Percentiles rank a stretch among this genome's conserved stretches.
phyloP scores from a whole-genome alignment of 805 yeast species.

The Nakazawaea anatomiae region DNA sequence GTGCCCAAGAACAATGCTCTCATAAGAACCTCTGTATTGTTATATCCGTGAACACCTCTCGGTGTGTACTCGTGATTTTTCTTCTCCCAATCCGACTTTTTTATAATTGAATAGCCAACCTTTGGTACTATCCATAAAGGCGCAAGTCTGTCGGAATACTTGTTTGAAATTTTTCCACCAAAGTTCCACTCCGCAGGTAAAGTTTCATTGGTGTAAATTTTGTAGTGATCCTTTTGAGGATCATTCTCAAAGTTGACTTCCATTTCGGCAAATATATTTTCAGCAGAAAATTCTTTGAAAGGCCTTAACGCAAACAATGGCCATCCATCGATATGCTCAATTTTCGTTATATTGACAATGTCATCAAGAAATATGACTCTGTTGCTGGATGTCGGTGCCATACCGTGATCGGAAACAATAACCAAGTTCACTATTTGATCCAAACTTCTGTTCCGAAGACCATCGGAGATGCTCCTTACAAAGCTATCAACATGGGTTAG shows the following conservation, averaged over 20 bases:
- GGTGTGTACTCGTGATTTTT: slow-evolving; percentile 48
- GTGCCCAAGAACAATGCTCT: slow-evolving; percentile 71
- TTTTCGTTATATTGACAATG: slow-evolving; percentile 43
- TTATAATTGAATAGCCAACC: slow-evolving; percentile 72
- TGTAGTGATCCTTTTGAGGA: slow-evolving; percentile 28
- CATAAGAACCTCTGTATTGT: slow-evolving; percentile 73
- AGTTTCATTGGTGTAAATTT: slow-evolving; percentile 48
- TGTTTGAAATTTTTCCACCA: slow-evolving; percentile 31
- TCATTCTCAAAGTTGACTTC: slow-evolving; percentile 22
- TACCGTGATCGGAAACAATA: slow-evolving; percentile 87
- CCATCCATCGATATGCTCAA: slow-evolving; percentile 75
- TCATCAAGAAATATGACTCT: slow-evolving; percentile 72
- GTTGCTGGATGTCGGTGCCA: slow-evolving; percentile 78
- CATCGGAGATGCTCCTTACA: slow-evolving; percentile 42
- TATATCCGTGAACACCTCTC: slow-evolving; percentile 81
- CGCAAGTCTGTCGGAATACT: slow-evolving; percentile 60
- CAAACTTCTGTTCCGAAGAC: slow-evolving; percentile 49
- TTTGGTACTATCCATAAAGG: slow-evolving; percentile 84
- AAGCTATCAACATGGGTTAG: slow-evolving; percentile 61
- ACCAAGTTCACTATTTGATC: slow-evolving; percentile 64
- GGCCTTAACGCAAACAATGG: slow-evolving; percentile 81
- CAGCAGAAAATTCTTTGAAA: slow-evolving; percentile 27
- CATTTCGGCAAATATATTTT: slow-evolving; percentile 42
- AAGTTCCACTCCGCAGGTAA: slow-evolving; percentile 50
- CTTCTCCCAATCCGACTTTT: slow-evolving; percentile 48